These are phyloP conservation scores for Coffea eugenioides DNA, from an alignment of 257 asterid species.

Conservation along the genomic window DNA sequence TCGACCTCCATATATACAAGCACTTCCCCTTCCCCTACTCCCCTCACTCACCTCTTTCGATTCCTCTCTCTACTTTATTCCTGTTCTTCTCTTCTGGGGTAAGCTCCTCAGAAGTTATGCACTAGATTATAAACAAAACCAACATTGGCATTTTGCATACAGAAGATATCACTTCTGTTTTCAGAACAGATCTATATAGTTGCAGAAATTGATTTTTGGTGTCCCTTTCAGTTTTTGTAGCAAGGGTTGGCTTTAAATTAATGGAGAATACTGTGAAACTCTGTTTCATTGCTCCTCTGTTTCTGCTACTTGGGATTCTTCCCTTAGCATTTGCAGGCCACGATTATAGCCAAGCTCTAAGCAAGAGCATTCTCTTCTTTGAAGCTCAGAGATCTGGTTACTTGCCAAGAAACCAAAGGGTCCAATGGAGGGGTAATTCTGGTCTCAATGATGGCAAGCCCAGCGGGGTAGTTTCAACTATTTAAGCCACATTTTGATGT, in stretches of 20 bases:
- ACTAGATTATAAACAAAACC: slow-evolving; percentile 30
- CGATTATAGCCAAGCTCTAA: slow-evolving; percentile 78
- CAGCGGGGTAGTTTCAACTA: slow-evolving; percentile 55
- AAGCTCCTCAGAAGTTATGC: slow-evolving; percentile 28
- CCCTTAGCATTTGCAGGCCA: slow-evolving; percentile 66
- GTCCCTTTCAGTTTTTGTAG: neutral
- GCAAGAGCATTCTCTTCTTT: slow-evolving; percentile 79
- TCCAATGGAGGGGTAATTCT: slow-evolving; percentile 89
- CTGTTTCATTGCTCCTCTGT: slow-evolving; percentile 53
- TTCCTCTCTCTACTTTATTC: slow-evolving; percentile 8
- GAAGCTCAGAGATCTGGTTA: slow-evolving; percentile 99
- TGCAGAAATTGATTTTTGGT: neutral
- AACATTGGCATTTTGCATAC: slow-evolving; percentile 20
- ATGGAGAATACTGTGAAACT: slow-evolving; percentile 52
- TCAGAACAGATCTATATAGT: slow-evolving; percentile 43
- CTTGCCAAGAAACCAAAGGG: slow-evolving; percentile 72
- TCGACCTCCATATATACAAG: slow-evolving; percentile 65
- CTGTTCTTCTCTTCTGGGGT: slow-evolving; percentile 21
- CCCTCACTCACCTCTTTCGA: slow-evolving; percentile 12
- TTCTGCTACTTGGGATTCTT: slow-evolving; percentile 40
- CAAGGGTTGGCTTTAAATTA: slow-evolving; percentile 17
- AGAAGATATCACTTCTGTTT: neutral
- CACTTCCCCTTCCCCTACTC: slow-evolving; percentile 31
- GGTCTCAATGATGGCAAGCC: slow-evolving; percentile 85
- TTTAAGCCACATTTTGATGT: neutral